phyloP scores from a whole-genome alignment of 331 rosid species.

The Arachis monticola region DNA sequence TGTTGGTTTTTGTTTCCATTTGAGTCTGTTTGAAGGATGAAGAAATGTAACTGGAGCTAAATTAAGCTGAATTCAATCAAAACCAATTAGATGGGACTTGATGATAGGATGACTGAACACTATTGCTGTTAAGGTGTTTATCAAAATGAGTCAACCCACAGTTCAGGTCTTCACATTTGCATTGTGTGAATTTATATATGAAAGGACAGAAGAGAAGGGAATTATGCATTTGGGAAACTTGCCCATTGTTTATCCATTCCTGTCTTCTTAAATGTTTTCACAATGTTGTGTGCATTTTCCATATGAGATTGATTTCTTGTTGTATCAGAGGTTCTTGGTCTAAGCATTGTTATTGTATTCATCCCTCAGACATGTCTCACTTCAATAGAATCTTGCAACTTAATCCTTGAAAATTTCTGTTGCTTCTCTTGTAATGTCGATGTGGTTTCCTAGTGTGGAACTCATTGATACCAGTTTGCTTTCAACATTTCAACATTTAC shows the following conservation, averaged over 20 bases:
- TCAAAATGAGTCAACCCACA: constrained; percentile 32
- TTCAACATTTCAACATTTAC: constrained; percentile 19
- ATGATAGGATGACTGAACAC: constrained; percentile 36
- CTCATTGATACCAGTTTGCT: constrained; percentile 30
- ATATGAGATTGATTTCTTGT: constrained; percentile 22
- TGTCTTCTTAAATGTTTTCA: constrained; percentile 23
- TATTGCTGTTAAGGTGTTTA: constrained; percentile 39
- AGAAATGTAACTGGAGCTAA: constrained; percentile 40
- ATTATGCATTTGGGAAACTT: constrained; percentile 28
- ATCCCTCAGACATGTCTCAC: constrained; percentile 20
- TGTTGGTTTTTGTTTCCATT: constrained; percentile 35
- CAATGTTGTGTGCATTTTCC: constrained; percentile 31
- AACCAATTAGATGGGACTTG: constrained; percentile 37
- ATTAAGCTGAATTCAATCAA: constrained; percentile 42
- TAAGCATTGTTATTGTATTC: constrained; percentile 40
- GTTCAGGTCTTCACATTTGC: constrained; percentile 38
- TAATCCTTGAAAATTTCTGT: constrained; percentile 32
- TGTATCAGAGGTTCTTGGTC: constrained; percentile 19
- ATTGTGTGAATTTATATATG: constrained; percentile 10
- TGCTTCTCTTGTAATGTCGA: constrained; percentile 18
- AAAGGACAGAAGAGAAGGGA: constrained; percentile 23
- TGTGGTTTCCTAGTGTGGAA: constrained; percentile 33
- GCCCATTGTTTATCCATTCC: constrained; percentile 16
- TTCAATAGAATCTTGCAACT: constrained; percentile 34
- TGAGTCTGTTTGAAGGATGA: constrained; percentile 47